These are phyloP conservation scores for Salvia sclarea DNA, from an alignment of 305 asterid genomes.

Conservation along the genomic window DNA sequence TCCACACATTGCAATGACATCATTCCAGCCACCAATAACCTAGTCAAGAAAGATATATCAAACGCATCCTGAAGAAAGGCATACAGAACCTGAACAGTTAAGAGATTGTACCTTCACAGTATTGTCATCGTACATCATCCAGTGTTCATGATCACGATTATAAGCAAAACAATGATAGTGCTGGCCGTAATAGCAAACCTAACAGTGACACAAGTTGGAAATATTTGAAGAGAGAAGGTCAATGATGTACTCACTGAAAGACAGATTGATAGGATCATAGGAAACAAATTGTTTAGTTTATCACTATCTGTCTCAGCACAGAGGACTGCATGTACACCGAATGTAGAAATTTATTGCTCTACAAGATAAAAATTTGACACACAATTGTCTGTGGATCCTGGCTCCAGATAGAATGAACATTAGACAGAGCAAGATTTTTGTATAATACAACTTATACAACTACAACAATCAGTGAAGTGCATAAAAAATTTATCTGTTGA, in stretches of 20 bases:
- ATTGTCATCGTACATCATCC: conserved; percentile 96
- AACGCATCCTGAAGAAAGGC: background rate
- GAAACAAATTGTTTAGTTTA: background rate
- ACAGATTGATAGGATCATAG: background rate
- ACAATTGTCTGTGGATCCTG: background rate
- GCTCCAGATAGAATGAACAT: background rate
- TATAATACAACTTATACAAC: background rate
- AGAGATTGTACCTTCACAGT: conserved; percentile 73
- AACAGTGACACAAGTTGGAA: conserved; percentile 12
- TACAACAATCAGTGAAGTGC: background rate
- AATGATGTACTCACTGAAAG: background rate
- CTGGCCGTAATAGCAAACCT: conserved; percentile 93
- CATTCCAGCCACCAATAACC: conserved; percentile 90
- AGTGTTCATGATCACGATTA: conserved; percentile 68
- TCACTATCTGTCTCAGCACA: background rate
- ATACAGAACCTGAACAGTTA: background rate
- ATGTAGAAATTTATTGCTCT: background rate
- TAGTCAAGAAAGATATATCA: conserved; percentile 25
- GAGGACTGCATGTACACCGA: background rate
- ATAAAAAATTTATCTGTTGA: background rate
- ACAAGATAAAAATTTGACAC: background rate
- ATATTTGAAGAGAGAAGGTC: background rate
- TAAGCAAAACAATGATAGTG: conserved; percentile 96
- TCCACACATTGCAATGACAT: conserved; percentile 81
- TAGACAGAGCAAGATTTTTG: background rate